Evolutionary conservation across 176 grass and related monocot genomes (phyloP), one percentile per base, ranked within the genome.

Genomic region (Themeda triandra): DNA sequence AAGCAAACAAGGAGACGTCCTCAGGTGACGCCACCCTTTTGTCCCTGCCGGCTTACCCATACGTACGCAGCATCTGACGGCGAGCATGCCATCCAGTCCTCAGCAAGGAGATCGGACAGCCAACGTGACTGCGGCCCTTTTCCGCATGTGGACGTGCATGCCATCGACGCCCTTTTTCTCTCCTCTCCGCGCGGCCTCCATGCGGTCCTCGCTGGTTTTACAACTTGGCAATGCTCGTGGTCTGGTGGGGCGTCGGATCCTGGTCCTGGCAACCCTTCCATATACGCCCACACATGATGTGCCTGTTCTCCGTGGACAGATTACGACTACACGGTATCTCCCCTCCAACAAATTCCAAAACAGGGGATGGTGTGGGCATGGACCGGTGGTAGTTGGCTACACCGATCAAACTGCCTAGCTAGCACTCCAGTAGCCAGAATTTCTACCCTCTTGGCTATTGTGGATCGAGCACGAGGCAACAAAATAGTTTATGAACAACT

Each of bases 251-350:
- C 10, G 13, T 46, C 2, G 48, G 5, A 6, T 19, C 10, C 28
- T 35, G 85, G 81, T 87, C 85, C 75, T 5, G 63, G 65, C 27
- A n/a, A 6, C 25, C 28, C 35, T 63, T 64, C 40, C 29, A 46
- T 65, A 31, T 65, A 31, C 28, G 19, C 18, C 6, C 24, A 45
- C 19, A 65, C 13, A 42, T 46, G 63, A 80, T 31, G 31, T 15
- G 24, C 76, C 59, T 66, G 40, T 48, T 80, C 62, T 8, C 29
- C 76, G 10, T 79, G 39, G 40, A 66, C 37, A 66, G 25, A 5
- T 10, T 12, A 13, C n/a, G 25, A 5, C 17, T n/a, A 48, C 40
- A 19, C 59, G 10, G 39, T 44, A 65, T 24, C 3, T 10, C 53
- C 12, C 37, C 3, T 10, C 53, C 12, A 27, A 1, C 60, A 45